Conservation (phyloP, 1,284 basidiomycete genomes). For the Malassezia cuniculi region DNA sequence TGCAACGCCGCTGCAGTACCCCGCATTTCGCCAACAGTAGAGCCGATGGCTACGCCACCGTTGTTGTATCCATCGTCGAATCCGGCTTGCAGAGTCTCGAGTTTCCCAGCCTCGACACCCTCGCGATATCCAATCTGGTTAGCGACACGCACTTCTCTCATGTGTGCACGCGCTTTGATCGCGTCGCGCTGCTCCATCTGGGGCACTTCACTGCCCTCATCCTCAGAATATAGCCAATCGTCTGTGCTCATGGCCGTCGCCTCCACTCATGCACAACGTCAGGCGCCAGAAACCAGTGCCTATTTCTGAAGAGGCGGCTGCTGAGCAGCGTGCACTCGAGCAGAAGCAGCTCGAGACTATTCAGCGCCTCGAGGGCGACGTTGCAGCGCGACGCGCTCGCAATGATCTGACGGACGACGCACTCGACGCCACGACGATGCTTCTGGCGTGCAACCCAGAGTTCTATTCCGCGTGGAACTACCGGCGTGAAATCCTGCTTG, state of each 20-base stretch:
- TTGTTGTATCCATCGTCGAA: conserved; percentile 64
- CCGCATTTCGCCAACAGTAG: conserved; percentile 57
- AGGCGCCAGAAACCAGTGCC: not conserved
- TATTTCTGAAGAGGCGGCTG: not conserved
- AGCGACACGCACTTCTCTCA: conserved; percentile 13
- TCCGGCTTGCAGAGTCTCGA: conserved; percentile 60
- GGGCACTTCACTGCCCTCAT: not conserved
- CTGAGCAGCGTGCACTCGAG: conserved; percentile 2
- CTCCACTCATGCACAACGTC: conserved; percentile 14
- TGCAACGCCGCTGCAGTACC: too few relatives aligned
- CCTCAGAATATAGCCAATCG: conserved; percentile 12
- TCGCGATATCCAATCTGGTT: conserved; percentile 66
- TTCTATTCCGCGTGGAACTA: conserved; percentile 43
- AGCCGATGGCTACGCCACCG: conserved; percentile 59
- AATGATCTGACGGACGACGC: conserved; percentile 3
- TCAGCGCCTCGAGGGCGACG: too few relatives aligned
- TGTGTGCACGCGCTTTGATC: conserved; percentile 11
- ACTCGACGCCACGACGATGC: conserved; percentile 25
- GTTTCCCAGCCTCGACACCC: conserved; percentile 70
- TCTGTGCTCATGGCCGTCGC: not conserved
- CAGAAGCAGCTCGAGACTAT: not conserved
- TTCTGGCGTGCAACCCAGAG: conserved; percentile 39
- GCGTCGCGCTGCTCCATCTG: conserved; percentile 16
- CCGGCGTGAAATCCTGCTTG: conserved; percentile 22
- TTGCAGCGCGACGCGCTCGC: too few relatives aligned